A percentile compares a stretch with the other conserved stretches of the same genome.
phyloP scores from a whole-genome alignment of 331 rosid species.

The Acacia pycnantha region DNA sequence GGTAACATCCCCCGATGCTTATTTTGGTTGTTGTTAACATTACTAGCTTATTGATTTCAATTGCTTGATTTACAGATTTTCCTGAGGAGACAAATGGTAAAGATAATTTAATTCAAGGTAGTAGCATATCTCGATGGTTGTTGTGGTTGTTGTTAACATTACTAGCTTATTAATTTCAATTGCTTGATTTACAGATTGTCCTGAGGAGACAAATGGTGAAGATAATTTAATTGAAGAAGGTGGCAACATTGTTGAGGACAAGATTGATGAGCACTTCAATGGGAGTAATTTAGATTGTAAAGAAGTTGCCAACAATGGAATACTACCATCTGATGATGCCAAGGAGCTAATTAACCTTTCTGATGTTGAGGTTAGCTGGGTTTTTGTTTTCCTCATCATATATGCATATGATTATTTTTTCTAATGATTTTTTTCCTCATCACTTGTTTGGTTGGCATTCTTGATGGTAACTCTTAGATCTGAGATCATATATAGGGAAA shows the following conservation, averaged over 20 bases:
- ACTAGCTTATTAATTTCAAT: too few relatives aligned
- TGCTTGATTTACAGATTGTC: too few relatives aligned
- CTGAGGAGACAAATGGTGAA: background rate
- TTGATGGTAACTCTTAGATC: background rate
- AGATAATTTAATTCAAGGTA: too few relatives aligned
- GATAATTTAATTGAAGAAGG: slow-evolving; percentile 29
- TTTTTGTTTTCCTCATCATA: background rate
- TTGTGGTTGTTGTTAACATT: too few relatives aligned
- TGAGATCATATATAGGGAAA: background rate
- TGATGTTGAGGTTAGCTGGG: slow-evolving; percentile 34
- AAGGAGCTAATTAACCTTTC: slow-evolving; percentile 23
- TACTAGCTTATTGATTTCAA: too few relatives aligned
- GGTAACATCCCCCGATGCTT: too few relatives aligned
- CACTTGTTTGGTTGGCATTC: background rate
- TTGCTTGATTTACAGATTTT: too few relatives aligned
- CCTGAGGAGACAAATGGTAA: too few relatives aligned
- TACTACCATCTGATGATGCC: slow-evolving; percentile 21
- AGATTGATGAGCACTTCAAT: slow-evolving; percentile 24
- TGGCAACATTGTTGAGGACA: slow-evolving; percentile 21
- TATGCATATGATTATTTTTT: background rate
- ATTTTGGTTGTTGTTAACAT: too few relatives aligned
- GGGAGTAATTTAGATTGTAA: slow-evolving; percentile 26
- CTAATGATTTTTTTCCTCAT: background rate
- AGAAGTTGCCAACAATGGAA: slow-evolving; percentile 22
- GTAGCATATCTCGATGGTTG: too few relatives aligned